Percentiles rank a stretch among this genome's conserved stretches.
Conservation (phyloP, 176 grass and related monocot genomes). For the Rhynchospora pubera region DNA sequence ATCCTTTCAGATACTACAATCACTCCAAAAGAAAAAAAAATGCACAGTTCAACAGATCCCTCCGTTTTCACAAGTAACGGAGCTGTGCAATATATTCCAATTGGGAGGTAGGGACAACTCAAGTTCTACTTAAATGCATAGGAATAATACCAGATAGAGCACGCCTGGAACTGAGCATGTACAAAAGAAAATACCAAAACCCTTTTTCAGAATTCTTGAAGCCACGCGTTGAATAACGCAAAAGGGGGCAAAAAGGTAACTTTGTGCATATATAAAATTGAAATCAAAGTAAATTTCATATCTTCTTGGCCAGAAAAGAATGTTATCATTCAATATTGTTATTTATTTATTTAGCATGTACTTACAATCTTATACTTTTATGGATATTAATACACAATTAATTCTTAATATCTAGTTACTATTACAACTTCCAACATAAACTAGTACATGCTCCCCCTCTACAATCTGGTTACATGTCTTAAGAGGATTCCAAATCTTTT, state of each 20-base stretch:
- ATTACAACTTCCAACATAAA: conserved; percentile 11
- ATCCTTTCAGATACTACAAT: neutral
- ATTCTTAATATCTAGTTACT: neutral
- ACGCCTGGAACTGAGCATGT: neutral
- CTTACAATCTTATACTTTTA: neutral
- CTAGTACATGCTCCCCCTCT: neutral
- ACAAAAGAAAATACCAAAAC: neutral
- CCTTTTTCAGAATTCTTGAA: neutral
- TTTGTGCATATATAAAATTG: neutral
- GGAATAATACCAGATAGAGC: conserved; percentile 3
- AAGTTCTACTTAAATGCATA: conserved; percentile 8
- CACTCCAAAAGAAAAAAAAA: neutral
- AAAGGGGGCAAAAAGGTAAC: neutral
- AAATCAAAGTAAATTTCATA: neutral
- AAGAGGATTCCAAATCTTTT: neutral
- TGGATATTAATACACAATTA: neutral
- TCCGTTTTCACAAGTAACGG: neutral
- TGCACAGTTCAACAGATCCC: neutral
- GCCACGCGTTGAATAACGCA: conserved; percentile 11
- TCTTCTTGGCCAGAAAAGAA: neutral
- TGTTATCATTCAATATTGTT: neutral
- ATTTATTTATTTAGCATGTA: neutral
- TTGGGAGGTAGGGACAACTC: neutral
- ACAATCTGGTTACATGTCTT: neutral
- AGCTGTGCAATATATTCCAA: neutral